Evolutionary conservation across 1,284 basidiomycete genomes (phyloP).

Genomic region (Melampsora allii-populina): DNA sequence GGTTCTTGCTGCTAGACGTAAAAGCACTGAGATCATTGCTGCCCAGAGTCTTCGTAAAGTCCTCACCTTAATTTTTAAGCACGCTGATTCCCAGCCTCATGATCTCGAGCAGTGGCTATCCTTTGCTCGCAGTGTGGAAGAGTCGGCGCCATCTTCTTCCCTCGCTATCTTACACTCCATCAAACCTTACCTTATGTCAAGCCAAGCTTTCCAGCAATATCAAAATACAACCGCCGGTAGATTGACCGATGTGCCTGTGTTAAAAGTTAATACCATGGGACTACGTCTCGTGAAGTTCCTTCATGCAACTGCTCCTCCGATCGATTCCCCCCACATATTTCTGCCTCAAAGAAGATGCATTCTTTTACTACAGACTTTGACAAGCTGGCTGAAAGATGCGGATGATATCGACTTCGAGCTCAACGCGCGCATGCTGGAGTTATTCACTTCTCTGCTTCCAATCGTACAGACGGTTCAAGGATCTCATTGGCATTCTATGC

Average conservation of each 20-base stretch:
- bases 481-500: constrained; percentile 86
- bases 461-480: constrained; percentile 84
- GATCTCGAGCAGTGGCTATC: constrained; percentile 75
- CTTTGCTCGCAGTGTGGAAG: constrained; percentile 67
- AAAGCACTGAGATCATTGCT: constrained; percentile 56
- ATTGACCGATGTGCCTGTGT: constrained; percentile 66
- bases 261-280: constrained; percentile 66
- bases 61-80: constrained; percentile 61
- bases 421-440: constrained; percentile 68
- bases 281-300: constrained; percentile 67
- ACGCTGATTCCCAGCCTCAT: constrained; percentile 59
- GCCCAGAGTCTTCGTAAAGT: constrained; percentile 62
- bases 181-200: constrained; percentile 64
- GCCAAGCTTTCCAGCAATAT: constrained; percentile 70
- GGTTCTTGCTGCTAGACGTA: constrained; percentile 45
- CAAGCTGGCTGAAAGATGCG: constrained; percentile 72
- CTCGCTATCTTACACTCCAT: constrained; percentile 61
- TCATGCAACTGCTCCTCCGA: constrained; percentile 70
- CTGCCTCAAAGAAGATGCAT: constrained; percentile 81
- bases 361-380: constrained; percentile 80
- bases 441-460: constrained; percentile 75
- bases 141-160: constrained; percentile 64
- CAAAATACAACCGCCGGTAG: constrained; percentile 84
- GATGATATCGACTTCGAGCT: constrained; percentile 67
- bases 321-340: constrained; percentile 76